Evolutionary conservation across 352 stramenopile species (phyloP).

Genomic region (Thalassiosira hispida): DNA sequence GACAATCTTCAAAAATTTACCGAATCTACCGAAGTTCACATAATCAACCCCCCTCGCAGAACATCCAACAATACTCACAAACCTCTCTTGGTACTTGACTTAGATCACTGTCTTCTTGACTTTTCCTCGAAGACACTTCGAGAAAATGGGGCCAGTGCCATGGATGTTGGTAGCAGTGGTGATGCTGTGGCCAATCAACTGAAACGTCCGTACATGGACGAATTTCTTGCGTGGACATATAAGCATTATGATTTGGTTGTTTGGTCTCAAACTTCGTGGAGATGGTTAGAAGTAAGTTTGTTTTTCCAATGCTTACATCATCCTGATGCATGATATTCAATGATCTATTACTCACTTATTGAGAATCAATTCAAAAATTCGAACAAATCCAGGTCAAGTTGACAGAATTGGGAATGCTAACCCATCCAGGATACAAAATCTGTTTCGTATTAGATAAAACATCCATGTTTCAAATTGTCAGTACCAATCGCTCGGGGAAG

Average conservation of each 20-base stretch:
- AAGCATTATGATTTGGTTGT: conserved; percentile 89
- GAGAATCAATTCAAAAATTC: no score
- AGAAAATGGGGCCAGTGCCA: conserved; percentile 28
- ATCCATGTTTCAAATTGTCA: conserved; percentile 80
- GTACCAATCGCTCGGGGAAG: conserved; percentile 55
- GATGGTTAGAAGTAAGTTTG: conserved; percentile 85
- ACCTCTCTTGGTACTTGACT: conserved; percentile 88
- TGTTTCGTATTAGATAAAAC: conserved; percentile 89
- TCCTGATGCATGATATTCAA: no score
- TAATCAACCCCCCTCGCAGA: conserved; percentile 85
- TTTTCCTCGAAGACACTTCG: conserved; percentile 81
- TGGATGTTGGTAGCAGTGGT: conserved; percentile 26
- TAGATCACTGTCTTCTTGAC: conserved; percentile 90
- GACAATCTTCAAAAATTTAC: conserved; percentile 86
- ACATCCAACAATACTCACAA: conserved; percentile 62
- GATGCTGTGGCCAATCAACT: conserved; percentile 63
- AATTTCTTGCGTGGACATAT: conserved; percentile 86
- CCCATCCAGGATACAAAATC: conserved; percentile 81
- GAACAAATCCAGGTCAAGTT: conserved; percentile 73
- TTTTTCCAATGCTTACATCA: background rate
- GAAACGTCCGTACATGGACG: conserved; percentile 87
- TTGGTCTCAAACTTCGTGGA: conserved; percentile 89
- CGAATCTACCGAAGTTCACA: conserved; percentile 81
- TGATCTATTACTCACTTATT: no score
- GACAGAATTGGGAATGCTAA: conserved; percentile 86